phyloP scores from a whole-genome alignment of 306 rosid genomes.

The Fragaria vesca region DNA sequence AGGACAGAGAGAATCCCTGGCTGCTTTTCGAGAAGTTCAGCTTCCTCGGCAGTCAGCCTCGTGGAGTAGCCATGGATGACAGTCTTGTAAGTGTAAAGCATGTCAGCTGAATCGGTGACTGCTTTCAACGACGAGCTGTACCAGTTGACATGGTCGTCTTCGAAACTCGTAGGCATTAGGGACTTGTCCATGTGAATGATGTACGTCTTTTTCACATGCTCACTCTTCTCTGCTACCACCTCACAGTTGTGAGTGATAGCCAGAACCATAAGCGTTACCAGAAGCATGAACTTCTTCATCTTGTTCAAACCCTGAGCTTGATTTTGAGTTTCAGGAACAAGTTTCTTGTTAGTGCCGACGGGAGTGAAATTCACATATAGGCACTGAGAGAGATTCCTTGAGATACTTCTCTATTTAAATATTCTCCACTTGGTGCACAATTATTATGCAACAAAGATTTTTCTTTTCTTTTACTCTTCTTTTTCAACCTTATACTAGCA shows the following conservation, averaged over 20 bases:
- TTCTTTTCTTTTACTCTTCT: not conserved
- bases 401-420: slow-evolving; percentile 7
- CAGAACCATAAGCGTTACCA: slow-evolving; percentile 42
- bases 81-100: slow-evolving; percentile 68
- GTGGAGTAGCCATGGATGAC: slow-evolving; percentile 84
- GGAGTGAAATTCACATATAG: not conserved
- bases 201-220: slow-evolving; percentile 51
- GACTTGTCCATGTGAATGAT: slow-evolving; percentile 82
- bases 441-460: not conserved
- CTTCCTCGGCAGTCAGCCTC: slow-evolving; percentile 67
- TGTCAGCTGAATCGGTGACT: slow-evolving; percentile 67
- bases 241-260: slow-evolving; percentile 23
- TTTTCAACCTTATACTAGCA: not conserved
- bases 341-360: not conserved
- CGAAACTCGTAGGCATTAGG: slow-evolving; percentile 63
- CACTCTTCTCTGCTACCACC: slow-evolving; percentile 39
- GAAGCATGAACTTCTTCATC: slow-evolving; percentile 42
- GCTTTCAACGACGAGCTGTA: slow-evolving; percentile 68
- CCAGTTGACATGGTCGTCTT: slow-evolving; percentile 61
- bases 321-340: slow-evolving; percentile 11
- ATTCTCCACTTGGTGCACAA: not conserved
- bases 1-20: slow-evolving; percentile 58
- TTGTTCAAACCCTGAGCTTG: slow-evolving; percentile 5
- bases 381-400: slow-evolving; percentile 20
- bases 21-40: slow-evolving; percentile 53